phyloP scores from a whole-genome alignment of 176 grass and related monocot species.

The Paspalum vaginatum region DNA sequence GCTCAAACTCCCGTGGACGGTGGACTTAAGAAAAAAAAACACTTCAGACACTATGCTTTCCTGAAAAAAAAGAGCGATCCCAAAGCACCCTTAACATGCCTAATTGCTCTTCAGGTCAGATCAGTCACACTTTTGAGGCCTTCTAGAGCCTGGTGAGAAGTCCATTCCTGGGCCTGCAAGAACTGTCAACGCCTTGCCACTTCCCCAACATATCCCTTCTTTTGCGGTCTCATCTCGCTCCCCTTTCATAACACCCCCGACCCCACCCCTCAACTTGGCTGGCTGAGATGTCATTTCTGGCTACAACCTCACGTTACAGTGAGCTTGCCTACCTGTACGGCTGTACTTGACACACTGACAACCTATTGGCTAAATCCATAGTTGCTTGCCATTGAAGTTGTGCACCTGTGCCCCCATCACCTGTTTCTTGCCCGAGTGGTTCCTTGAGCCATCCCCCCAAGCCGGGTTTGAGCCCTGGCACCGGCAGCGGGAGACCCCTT shows the following conservation, averaged over 20 bases:
- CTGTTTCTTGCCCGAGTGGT: too few species aligned
- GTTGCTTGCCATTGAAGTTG: neutral
- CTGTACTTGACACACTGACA: neutral
- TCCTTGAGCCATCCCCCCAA: too few species aligned
- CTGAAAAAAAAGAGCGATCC: neutral
- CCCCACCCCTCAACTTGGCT: neutral
- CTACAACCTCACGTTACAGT: neutral
- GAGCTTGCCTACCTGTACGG: neutral
- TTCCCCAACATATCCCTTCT: neutral
- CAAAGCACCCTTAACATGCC: neutral
- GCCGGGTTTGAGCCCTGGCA: too few species aligned
- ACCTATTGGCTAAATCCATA: neutral
- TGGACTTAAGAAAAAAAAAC: neutral
- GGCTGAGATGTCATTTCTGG: neutral
- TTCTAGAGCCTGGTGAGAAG: neutral
- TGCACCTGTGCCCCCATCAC: too few species aligned
- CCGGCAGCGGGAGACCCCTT: too few species aligned
- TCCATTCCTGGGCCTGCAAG: neutral
- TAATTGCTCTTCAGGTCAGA: neutral
- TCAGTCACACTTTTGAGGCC: neutral
- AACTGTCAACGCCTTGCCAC: neutral
- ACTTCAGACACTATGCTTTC: neutral
- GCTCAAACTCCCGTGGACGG: conserved; percentile 42
- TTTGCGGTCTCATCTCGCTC: neutral
- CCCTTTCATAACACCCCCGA: neutral